Conservation (phyloP, 1,139 yeast genomes). For the Suhomyces guaymorum region DNA sequence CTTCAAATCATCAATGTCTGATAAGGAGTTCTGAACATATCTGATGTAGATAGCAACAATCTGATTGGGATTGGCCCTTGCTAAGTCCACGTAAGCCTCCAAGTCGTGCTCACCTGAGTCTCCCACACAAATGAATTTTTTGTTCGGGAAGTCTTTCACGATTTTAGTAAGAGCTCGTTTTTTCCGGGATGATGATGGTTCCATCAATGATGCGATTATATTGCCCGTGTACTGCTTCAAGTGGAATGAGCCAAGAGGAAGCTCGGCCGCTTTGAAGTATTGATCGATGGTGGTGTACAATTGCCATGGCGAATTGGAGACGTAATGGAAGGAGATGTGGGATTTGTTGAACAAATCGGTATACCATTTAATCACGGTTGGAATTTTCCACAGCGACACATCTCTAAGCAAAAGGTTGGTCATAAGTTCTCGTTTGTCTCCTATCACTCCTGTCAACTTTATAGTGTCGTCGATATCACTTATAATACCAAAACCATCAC, state of each 20-base stretch:
- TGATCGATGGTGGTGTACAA: constrained; percentile 64
- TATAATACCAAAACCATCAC: constrained; percentile 67
- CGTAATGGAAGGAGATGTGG: constrained; percentile 72
- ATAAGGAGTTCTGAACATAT: constrained; percentile 69
- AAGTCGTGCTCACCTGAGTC: constrained; percentile 96
- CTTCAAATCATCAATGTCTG: constrained; percentile 49
- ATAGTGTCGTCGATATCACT: constrained; percentile 96
- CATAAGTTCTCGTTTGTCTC: constrained; percentile 80
- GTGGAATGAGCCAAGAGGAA: constrained; percentile 80
- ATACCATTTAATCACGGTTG: constrained; percentile 76
- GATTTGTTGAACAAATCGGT: constrained; percentile 33
- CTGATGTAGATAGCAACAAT: constrained; percentile 78
- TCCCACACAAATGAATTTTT: constrained; percentile 81
- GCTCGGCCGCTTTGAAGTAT: constrained; percentile 53
- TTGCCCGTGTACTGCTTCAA: constrained; percentile 86
- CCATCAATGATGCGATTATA: constrained; percentile 74
- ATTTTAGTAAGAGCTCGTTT: constrained; percentile 62
- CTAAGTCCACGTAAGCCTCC: constrained; percentile 82
- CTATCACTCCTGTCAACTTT: constrained; percentile 84
- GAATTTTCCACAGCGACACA: constrained; percentile 64
- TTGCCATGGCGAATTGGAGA: constrained; percentile 95
- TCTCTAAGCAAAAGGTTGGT: constrained; percentile 72
- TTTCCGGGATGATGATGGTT: constrained; percentile 84
- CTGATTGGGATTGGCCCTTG: constrained; percentile 59
- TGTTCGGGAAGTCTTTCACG: constrained; percentile 71